phyloP scores from a whole-genome alignment of 2,329 filamentous ascomycete species.

The Colletotrichum orchidophilum region DNA sequence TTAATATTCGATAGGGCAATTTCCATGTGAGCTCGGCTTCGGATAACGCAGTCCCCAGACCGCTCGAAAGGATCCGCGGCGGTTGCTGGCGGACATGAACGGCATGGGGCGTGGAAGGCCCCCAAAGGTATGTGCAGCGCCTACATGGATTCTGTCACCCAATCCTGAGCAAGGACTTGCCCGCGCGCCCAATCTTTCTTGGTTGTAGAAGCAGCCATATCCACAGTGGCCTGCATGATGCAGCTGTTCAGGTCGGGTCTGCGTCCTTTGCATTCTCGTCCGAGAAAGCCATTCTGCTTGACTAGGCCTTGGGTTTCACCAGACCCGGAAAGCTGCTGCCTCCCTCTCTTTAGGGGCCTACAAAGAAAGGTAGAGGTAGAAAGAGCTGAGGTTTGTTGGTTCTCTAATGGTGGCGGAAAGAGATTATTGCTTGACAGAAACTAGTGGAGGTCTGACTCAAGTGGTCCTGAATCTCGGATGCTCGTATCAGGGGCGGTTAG shows the following conservation, averaged over 20 bases:
- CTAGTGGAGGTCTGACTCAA: conserved; percentile 4
- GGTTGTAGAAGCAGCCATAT: conserved; percentile 13
- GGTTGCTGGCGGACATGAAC: neutral
- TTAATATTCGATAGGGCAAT: conserved; percentile 14
- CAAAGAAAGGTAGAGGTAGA: neutral
- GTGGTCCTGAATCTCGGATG: conserved; percentile 7
- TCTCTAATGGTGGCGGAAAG: neutral
- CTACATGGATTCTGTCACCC: conserved; percentile 14
- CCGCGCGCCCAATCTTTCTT: conserved; percentile 5
- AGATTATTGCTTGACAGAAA: neutral
- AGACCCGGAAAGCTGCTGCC: conserved; percentile 1
- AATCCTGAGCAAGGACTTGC: conserved; percentile 13
- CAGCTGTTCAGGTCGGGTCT: conserved; percentile 20
- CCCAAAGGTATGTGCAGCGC: neutral
- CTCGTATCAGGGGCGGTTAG: conserved; percentile 18
- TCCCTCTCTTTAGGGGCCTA: neutral
- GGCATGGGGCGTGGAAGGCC: conserved; percentile 14
- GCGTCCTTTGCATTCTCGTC: neutral
- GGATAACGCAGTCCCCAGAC: conserved; percentile 13
- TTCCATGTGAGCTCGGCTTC: conserved; percentile 10
- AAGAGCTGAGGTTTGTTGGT: neutral
- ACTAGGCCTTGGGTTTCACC: conserved; percentile 8
- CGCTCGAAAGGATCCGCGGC: conserved; percentile 20
- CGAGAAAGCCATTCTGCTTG: neutral
- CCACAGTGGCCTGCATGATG: conserved; percentile 29